Percentiles rank a stretch among this genome's conserved stretches.
These are phyloP conservation scores for Ricinus communis DNA, from an alignment of 345 rosid species.

Conservation along the genomic window DNA sequence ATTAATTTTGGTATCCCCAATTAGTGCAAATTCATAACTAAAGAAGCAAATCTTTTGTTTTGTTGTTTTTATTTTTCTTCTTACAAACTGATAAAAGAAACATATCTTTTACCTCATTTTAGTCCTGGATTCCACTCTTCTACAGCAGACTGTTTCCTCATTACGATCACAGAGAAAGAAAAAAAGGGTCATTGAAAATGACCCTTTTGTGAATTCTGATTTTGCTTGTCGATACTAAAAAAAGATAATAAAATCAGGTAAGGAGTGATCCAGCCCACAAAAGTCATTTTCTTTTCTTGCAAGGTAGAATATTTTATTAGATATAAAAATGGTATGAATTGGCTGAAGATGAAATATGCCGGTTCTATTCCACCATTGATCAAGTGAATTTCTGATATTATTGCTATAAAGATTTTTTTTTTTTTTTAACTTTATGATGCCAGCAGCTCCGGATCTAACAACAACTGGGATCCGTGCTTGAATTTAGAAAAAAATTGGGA, in stretches of 20 bases:
- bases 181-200: conserved; percentile 46
- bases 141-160: conserved; percentile 21
- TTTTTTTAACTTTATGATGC: conserved; percentile 2
- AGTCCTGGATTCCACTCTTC: conserved; percentile 3
- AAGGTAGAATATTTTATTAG: conserved; percentile 25
- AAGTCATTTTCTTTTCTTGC: conserved; percentile 45
- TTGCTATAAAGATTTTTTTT: neutral
- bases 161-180: no score
- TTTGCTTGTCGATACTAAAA: no score
- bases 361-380: conserved; percentile 12
- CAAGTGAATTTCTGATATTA: no score
- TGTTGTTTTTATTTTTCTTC: no score
- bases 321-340: no score
- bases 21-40: neutral
- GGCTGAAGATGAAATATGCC: no score
- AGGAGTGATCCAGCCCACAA: conserved; percentile 34
- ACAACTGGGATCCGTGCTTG: conserved; percentile 36
- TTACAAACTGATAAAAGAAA: neutral
- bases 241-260: neutral
- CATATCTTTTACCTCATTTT: conserved; percentile 3
- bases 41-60: neutral
- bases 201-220: conserved; percentile 23
- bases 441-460: conserved; percentile 34
- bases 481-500: conserved; percentile 19
- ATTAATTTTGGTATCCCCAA: conserved; percentile 10